phyloP scores from a whole-genome alignment of 140 eudicot genomes.

The Cichorium intybus region DNA sequence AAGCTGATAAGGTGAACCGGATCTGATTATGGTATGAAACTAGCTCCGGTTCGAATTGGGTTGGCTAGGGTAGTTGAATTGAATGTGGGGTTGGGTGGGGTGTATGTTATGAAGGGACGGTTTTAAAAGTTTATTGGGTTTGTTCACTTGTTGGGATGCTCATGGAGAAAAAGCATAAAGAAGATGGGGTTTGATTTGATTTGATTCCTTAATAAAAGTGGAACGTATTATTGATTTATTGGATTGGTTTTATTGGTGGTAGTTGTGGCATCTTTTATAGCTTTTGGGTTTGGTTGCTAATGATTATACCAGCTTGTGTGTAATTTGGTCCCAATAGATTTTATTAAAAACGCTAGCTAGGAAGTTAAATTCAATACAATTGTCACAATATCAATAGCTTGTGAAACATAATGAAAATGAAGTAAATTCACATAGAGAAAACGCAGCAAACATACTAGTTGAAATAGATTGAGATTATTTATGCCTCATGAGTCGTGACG shows the following conservation, averaged over 20 bases:
- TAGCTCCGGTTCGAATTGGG: background rate
- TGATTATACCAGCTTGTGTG: too few species aligned
- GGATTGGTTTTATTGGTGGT: background rate
- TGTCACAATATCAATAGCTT: too few species aligned
- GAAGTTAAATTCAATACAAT: too few species aligned
- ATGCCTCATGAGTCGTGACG: too few species aligned
- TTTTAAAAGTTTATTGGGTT: background rate
- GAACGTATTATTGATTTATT: slow-evolving; percentile 18
- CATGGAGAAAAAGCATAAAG: background rate
- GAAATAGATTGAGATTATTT: too few species aligned
- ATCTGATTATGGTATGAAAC: slow-evolving; percentile 14
- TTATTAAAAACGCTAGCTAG: too few species aligned
- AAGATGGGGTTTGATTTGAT: slow-evolving; percentile 2
- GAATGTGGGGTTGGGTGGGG: background rate
- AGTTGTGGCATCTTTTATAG: too few species aligned
- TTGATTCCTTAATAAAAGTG: slow-evolving; percentile 23
- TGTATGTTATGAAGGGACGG: background rate
- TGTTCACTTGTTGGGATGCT: slow-evolving; percentile 3
- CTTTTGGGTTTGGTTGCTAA: too few species aligned
- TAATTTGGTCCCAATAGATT: too few species aligned
- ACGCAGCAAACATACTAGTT: too few species aligned
- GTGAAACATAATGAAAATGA: too few species aligned
- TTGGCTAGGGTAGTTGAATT: background rate
- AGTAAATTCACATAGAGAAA: too few species aligned
- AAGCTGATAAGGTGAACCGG: slow-evolving; percentile 66